phyloP scores from a whole-genome alignment of 805 yeast genomes.

The Komagataella kurtzmanii region DNA sequence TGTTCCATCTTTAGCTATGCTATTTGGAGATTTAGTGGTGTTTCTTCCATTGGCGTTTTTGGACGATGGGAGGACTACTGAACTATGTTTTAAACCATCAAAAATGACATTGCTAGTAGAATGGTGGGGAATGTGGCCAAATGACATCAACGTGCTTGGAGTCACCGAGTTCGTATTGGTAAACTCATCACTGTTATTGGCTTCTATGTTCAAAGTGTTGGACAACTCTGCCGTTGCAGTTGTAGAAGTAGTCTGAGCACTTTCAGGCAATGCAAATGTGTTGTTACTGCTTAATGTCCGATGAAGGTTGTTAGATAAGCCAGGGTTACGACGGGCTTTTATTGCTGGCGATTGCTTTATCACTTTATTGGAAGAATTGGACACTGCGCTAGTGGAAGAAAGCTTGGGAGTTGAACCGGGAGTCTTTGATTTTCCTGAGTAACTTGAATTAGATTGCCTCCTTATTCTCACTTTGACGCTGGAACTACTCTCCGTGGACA shows the following conservation, averaged over 20 bases:
- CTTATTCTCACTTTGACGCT: conserved; percentile 3
- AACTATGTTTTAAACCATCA: conserved; percentile 17
- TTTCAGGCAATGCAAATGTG: conserved; percentile 1
- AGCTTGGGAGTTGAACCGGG: conserved; percentile 25
- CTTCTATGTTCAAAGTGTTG: conserved; percentile 11
- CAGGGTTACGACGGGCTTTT: conserved; percentile 14
- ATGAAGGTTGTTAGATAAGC: conserved; percentile 1
- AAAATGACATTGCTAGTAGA: conserved; percentile 11
- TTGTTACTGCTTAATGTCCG: conserved; percentile 2
- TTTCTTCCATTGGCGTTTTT: not conserved
- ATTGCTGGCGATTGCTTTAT: conserved; percentile 24
- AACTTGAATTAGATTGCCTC: conserved; percentile 8
- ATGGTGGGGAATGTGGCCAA: conserved; percentile 1
- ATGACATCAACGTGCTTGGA: conserved; percentile 19
- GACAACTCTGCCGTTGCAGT: conserved; percentile 7
- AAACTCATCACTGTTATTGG: conserved; percentile 1
- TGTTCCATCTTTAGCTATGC: not conserved
- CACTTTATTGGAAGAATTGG: conserved; percentile 18
- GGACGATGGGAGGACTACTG: conserved; percentile 22
- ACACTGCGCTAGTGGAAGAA: conserved; percentile 4
- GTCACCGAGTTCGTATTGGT: conserved; percentile 10
- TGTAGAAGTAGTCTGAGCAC: conserved; percentile 14
- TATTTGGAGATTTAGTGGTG: not conserved
- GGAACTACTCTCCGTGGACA: conserved; percentile 6
- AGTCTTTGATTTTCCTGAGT: conserved; percentile 20